phyloP scores from a whole-genome alignment of 495 filamentous ascomycete genomes.

The Penicillium crystallinum region DNA sequence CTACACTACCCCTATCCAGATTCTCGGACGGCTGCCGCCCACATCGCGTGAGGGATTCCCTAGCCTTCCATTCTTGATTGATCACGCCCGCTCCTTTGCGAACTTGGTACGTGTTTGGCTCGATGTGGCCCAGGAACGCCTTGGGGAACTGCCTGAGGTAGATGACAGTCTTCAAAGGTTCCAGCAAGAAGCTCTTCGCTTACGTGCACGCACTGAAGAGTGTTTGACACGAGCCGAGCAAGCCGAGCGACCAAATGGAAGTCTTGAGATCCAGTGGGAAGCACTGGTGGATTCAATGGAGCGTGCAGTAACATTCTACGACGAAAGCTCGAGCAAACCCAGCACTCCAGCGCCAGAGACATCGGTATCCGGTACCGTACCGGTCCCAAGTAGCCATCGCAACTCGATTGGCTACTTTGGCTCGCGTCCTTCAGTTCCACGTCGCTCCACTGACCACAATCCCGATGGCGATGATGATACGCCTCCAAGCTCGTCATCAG shows the following conservation, averaged over 20 bases:
- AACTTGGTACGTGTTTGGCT: slow-evolving; percentile 88
- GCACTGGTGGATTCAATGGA: slow-evolving; percentile 68
- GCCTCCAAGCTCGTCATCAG: slow-evolving; percentile 49
- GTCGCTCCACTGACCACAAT: slow-evolving; percentile 38
- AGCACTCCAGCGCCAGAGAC: slow-evolving; percentile 38
- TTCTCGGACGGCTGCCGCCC: slow-evolving; percentile 74
- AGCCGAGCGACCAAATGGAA: slow-evolving; percentile 57
- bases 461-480: slow-evolving; percentile 42
- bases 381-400: slow-evolving; percentile 29
- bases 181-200: slow-evolving; percentile 64
- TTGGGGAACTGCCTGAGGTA: slow-evolving; percentile 35
- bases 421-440: slow-evolving; percentile 35
- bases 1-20: slow-evolving; percentile 89
- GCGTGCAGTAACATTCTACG: slow-evolving; percentile 47
- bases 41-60: slow-evolving; percentile 91
- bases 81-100: slow-evolving; percentile 82
- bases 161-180: slow-evolving; percentile 52
- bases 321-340: slow-evolving; percentile 34
- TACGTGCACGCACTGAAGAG: slow-evolving; percentile 68
- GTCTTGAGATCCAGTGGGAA: slow-evolving; percentile 60
- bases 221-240: slow-evolving; percentile 68
- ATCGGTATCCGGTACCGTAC: slow-evolving; percentile 34
- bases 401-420: slow-evolving; percentile 45
- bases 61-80: slow-evolving; percentile 88
- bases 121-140: slow-evolving; percentile 44